Evolutionary conservation across 164 flowering plant genomes (phyloP), one percentile per base, ranked within the genome.

Genomic region (Umbilicus rupestris): DNA sequence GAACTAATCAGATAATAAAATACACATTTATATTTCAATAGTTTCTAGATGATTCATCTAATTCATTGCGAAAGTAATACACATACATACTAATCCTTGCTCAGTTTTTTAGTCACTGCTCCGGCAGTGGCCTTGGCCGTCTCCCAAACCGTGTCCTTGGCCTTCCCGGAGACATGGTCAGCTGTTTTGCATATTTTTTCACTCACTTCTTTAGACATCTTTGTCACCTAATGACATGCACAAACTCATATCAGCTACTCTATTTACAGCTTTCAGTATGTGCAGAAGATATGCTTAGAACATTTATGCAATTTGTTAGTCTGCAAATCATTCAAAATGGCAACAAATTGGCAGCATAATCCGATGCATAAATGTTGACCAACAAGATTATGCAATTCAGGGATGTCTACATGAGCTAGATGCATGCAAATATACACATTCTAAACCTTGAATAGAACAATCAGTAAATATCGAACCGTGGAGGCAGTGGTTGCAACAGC

Each of bases 401-500:
- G 17, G 28, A 52, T 52, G 31, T 26, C 1, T 8, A 55, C 16
- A 28, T 30, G 29, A 12, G 28, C 31, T 26, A 5, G n/a, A 55
- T 16, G 14, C 17, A 14, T 28, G 7, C 12, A 9, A 9, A 41
- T 14, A 41, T 41, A 22, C 22, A 50, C 7, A 7, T 20, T 1
- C 22, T 9, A 50, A 7, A 1, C 14, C 57, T 20, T 20, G 12
- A 2, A 49, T 10, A 7, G 20, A n/a, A n/a, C 1, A 49, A 6
- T n/a, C 20, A 26, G 55, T 10, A 24, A 52, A 55, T 52, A 52
- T 52, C 31, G 10, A 24, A 52, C 59, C 59, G 59, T 52, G 59
- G 59, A 52, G 59, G 59, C 59, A 12, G 59, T 52, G 30, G 31
- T 52, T 52, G 59, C 59, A 24, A 52, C 59, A 52, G 59, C 59